Evolutionary conservation across 2,329 filamentous ascomycete genomes (phyloP), one percentile per base, ranked within the genome.

Genomic region (Pyrenophora tritici-repentis): DNA sequence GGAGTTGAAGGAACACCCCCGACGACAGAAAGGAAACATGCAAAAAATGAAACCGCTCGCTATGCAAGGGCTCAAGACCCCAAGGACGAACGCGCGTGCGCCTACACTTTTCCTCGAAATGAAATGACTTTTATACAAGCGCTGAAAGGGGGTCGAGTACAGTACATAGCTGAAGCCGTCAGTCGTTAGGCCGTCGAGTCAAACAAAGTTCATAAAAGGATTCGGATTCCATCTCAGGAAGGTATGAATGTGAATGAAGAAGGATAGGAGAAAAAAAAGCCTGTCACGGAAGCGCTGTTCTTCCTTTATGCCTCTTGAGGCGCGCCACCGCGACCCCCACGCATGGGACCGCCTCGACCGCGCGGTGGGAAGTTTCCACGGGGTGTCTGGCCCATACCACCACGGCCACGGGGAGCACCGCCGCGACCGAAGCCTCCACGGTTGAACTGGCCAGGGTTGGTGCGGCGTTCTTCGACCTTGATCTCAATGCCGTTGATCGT

Each of bases 381-480:
- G 62, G 85, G 79, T 57, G 84, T 79, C 71, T 83, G 81, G 56
- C 83, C 63, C 34, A 71, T 63, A 75, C 86, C 88, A 70, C 84
- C 84, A 50, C 88, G 86, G 46, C 86, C 88, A 50, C 75, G 74
- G 46, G 71, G 72, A 54, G 75, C 73, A 43, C 75, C 75, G 42
- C 76, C 63, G 66, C 77, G 62, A 67, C 72, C 49, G 64, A 71
- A 66, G 58, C 63, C 66, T 62, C 73, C 43, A 63, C 68, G 57
- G 66, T 52, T 52, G 35, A 71, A 61, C 56, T 67, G 56, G 58
- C 70, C 63, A 12, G 75, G 72, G 48, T 74, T 73, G 36, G 88
- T 85, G 61, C 91, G 90, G 58, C 94, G 91, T 72, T 93, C 90
- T 78, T 97, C 94, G 49, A 99, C 89, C 56, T 85, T 81, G 65